Evolutionary conservation across 805 yeast genomes (phyloP), one percentile per base, ranked within the genome.

Genomic region (Tetrapisispora namnaoensis): DNA sequence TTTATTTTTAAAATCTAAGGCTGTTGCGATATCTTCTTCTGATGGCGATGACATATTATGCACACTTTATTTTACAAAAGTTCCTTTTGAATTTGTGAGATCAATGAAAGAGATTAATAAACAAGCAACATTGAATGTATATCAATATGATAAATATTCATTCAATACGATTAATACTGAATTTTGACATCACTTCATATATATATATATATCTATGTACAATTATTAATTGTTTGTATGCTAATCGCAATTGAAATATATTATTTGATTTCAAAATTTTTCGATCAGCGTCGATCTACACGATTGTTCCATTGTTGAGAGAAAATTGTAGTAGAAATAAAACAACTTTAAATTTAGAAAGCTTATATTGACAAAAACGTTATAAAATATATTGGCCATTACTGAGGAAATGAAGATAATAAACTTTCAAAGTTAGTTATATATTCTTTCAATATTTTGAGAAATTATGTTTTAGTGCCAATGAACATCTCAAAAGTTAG

Each of bases 1-100:
- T 54, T 75, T 73, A 49, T 77, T 75, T 63, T 89, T 90, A 37
- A 70, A 67, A 51, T 68, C 70, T 6, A 75, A 58, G 1, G 89
- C 83, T 46, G 65, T 55, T 10, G 58, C 57, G 24, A 46, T 48
- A 24, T 61, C 60, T 30, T 51, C 59, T 16, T 44, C 49, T 9
- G 58, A 44, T 18, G 55, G 53, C 18, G 38, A 46, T n/a, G 59
- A 42, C 61, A 60, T 58, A 14, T 13, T 35, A 10, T 32, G n/a
- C 11, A 6, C 35, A 14, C 38, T 36, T 17, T 36, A 36, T 36
- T 7, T 18, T 17, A 16, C 37, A 34, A 34, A 34, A 34, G 11
- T 16, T n/a, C 11, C 17, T 14, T 34, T 16, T n/a, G 16, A 34
- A 14, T 34, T 34, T 34, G 5, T 6, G 37, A 34, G 11, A 5